phyloP scores from a whole-genome alignment of 2,329 filamentous ascomycete genomes.

The Botrytis tulipae region DNA sequence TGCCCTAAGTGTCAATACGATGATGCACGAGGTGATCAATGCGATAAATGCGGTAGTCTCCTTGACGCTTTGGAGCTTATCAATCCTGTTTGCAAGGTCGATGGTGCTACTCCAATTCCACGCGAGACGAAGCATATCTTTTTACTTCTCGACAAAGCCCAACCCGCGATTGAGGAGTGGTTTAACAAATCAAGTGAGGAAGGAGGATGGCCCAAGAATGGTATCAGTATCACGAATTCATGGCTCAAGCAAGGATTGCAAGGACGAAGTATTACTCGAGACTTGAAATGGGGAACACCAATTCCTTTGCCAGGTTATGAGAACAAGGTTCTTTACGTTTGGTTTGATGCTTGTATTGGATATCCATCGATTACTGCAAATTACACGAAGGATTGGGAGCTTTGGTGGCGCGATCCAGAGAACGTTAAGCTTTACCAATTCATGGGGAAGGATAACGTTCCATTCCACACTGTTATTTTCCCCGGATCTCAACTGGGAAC shows the following conservation, averaged over 20 bases:
- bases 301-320: constrained; percentile 60
- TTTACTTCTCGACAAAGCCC: constrained; percentile 79
- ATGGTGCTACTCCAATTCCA: constrained; percentile 75
- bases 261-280: constrained; percentile 84
- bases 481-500: constrained; percentile 84
- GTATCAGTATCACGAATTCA: constrained; percentile 71
- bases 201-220: constrained; percentile 75
- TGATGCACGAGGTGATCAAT: constrained; percentile 72
- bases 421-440: constrained; percentile 90
- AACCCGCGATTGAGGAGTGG: constrained; percentile 76
- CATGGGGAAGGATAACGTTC: constrained; percentile 84
- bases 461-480: constrained; percentile 88
- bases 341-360: constrained; percentile 86
- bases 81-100: constrained; percentile 88
- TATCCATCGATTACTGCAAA: constrained; percentile 94
- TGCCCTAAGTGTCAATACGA: constrained; percentile 72
- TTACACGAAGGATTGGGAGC: constrained; percentile 86
- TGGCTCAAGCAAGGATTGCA: constrained; percentile 84
- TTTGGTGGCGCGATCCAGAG: constrained; percentile 91
- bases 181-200: constrained; percentile 69
- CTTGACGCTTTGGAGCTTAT: constrained; percentile 63
- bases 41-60: constrained; percentile 67
- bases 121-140: constrained; percentile 88
- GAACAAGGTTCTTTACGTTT: constrained; percentile 82
- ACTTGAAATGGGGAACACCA: constrained; percentile 78